Conservation (phyloP, 1,139 yeast genomes). For the Hemisphaericaspora subhashii region DNA sequence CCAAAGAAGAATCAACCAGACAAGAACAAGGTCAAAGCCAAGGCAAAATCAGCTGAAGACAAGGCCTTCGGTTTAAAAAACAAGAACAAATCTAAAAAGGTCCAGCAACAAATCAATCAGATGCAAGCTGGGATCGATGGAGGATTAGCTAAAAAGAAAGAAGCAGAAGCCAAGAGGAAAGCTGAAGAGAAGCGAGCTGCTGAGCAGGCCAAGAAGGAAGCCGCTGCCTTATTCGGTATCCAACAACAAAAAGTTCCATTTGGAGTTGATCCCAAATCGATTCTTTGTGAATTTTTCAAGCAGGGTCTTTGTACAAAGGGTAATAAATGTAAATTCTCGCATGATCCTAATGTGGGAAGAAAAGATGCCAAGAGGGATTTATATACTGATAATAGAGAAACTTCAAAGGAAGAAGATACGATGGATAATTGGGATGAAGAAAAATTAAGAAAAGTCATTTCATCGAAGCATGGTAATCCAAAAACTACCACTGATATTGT, state of each 20-base stretch:
- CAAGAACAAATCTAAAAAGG: constrained; percentile 90
- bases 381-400: constrained; percentile 82
- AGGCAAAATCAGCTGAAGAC: constrained; percentile 72
- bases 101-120: constrained; percentile 81
- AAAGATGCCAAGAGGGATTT: constrained; percentile 88
- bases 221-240: constrained; percentile 73
- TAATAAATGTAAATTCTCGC: constrained; percentile 88
- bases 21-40: constrained; percentile 67
- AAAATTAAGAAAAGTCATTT: constrained; percentile 80
- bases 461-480: constrained; percentile 92
- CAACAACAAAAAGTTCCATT: constrained; percentile 87
- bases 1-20: constrained; percentile 63
- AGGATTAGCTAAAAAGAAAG: constrained; percentile 65
- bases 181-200: constrained; percentile 90
- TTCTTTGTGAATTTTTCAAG: constrained; percentile 87
- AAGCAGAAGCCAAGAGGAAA: constrained; percentile 69
- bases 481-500: constrained; percentile 93
- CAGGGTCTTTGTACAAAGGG: constrained; percentile 91
- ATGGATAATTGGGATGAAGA: constrained; percentile 99
- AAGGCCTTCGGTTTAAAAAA: constrained; percentile 94
- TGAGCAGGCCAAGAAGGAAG: constrained; percentile 85
- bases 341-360: constrained; percentile 83
- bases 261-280: constrained; percentile 96
- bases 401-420: constrained; percentile 70
- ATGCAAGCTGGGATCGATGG: constrained; percentile 66